Evolutionary conservation across 768 basidiomycete genomes (phyloP).

Genomic region (Trametopsis cervina): DNA sequence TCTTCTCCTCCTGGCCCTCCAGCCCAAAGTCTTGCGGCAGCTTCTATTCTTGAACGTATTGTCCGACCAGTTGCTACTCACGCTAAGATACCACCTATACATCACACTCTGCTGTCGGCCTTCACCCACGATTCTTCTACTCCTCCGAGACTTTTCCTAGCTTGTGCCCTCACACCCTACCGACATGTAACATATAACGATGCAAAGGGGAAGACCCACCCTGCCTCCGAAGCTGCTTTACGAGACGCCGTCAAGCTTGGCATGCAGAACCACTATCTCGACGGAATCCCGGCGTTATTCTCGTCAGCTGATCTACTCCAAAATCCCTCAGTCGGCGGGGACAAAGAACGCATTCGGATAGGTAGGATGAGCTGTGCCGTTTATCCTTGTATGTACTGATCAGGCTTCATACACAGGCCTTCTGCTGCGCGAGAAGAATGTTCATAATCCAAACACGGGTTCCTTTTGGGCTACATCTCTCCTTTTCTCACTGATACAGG

Average conservation of each 20-base stretch:
- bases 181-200: conserved; percentile 49
- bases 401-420: conserved; percentile 51
- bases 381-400: not conserved
- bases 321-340: conserved; percentile 26
- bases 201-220: conserved; percentile 53
- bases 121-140: conserved; percentile 32
- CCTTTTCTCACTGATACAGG: conserved; percentile 69
- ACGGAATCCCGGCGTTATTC: conserved; percentile 67
- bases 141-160: conserved; percentile 67
- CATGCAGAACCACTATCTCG: conserved; percentile 66
- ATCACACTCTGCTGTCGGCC: conserved; percentile 37
- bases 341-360: conserved; percentile 46
- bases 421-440: conserved; percentile 54
- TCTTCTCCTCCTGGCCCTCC: conserved; percentile 35
- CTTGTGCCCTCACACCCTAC: conserved; percentile 71
- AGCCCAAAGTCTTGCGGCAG: conserved; percentile 45
- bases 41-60: conserved; percentile 50
- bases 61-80: conserved; percentile 23
- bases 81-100: conserved; percentile 34
- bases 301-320: conserved; percentile 40
- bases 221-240: conserved; percentile 62
- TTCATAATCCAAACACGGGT: conserved; percentile 59
- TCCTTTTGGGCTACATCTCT: conserved; percentile 66
- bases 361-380: too few species aligned
- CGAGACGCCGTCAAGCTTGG: conserved; percentile 84